Percentiles rank a stretch among this genome's conserved stretches.
Evolutionary conservation across 192 early-diverging fungal genomes (phyloP).

Genomic region (Tieghemiomyces parasiticus): DNA sequence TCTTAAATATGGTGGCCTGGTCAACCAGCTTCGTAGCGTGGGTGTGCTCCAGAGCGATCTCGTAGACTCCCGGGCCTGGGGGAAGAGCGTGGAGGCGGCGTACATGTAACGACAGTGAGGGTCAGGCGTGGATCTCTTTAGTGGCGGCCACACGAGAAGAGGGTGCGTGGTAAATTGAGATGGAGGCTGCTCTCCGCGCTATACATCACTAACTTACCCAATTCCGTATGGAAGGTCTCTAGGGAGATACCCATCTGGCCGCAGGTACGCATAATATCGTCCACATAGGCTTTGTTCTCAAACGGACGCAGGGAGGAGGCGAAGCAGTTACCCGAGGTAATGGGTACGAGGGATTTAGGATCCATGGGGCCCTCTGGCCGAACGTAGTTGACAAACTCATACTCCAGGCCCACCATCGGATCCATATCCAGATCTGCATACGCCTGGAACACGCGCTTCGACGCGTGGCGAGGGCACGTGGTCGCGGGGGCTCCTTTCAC

Average conservation of each 20-base stretch:
- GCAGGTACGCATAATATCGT: constrained; percentile 48
- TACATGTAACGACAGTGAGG: no score
- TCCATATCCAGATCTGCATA: no score
- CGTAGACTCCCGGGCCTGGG: constrained; percentile 62
- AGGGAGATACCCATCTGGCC: constrained; percentile 39
- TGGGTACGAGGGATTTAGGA: constrained; percentile 32
- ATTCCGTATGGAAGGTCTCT: constrained; percentile 70
- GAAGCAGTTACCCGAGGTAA: constrained; percentile 72
- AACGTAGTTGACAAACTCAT: no score
- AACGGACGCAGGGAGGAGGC: constrained; percentile 53
- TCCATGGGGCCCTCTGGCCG: no score
- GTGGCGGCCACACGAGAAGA: no score
- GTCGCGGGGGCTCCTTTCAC: no score
- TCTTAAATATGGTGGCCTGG: constrained; percentile 63
- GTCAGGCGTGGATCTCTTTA: no score
- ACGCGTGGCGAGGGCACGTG: no score
- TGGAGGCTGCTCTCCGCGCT: neutral
- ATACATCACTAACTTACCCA: constrained; percentile 37
- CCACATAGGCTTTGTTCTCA: constrained; percentile 48
- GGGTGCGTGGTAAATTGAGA: neutral
- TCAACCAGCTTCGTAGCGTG: constrained; percentile 45
- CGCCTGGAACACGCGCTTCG: no score
- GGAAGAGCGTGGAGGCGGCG: no score
- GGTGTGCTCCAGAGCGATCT: constrained; percentile 56
- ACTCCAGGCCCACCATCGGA: no score